phyloP scores from a whole-genome alignment of 306 rosid species.

The Cucurbita maxima region DNA sequence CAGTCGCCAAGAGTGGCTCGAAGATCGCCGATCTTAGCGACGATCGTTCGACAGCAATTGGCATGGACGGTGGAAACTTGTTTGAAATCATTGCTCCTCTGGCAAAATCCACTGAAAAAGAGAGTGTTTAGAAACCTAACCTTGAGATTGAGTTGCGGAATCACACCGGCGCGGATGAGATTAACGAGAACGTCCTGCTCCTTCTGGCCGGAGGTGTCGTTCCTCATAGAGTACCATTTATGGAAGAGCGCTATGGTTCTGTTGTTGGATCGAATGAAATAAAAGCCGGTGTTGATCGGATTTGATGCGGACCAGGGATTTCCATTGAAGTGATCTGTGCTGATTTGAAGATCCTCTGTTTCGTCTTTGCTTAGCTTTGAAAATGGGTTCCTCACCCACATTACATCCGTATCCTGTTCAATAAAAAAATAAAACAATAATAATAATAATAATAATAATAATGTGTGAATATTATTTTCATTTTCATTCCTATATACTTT shows the following conservation, averaged over 20 bases:
- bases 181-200: conserved; percentile 62
- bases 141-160: conserved; percentile 25
- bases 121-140: conserved; percentile 57
- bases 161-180: conserved; percentile 22
- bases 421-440: background rate
- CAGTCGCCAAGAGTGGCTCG: conserved; percentile 34
- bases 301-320: conserved; percentile 33
- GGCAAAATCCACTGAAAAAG: conserved; percentile 75
- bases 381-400: conserved; percentile 83
- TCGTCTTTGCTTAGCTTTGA: conserved; percentile 32
- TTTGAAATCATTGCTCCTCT: conserved; percentile 44
- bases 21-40: conserved; percentile 43
- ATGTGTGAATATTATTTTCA: too few relatives aligned
- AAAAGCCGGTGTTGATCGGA: conserved; percentile 64
- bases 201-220: conserved; percentile 34
- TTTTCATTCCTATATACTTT: too few relatives aligned
- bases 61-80: conserved; percentile 56
- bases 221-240: conserved; percentile 45
- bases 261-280: conserved; percentile 43
- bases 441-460: too few relatives aligned
- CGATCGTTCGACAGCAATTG: conserved; percentile 62
- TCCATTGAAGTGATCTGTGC: conserved; percentile 29
- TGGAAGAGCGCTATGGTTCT: conserved; percentile 48
- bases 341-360: conserved; percentile 50
- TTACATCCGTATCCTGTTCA: conserved; percentile 48